Evolutionary conservation across 2,329 filamentous ascomycete species (phyloP).

Genomic region (Scytalidium sp.): DNA sequence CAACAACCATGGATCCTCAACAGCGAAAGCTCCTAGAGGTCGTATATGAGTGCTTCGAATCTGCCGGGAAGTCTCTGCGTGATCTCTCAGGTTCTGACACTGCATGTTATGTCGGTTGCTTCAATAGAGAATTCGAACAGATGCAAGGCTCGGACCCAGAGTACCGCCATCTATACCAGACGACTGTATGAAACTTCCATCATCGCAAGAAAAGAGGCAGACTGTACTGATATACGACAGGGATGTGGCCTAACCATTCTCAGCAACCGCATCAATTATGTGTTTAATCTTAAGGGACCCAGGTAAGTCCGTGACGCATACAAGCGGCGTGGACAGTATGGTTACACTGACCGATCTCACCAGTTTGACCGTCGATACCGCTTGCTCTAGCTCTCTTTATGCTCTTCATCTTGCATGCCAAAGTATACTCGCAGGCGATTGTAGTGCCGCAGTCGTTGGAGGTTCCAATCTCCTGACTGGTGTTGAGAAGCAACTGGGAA

Average conservation of each 20-base stretch:
- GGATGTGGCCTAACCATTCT: slow-evolving; percentile 8
- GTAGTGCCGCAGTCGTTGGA: slow-evolving; percentile 22
- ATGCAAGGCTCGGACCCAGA: slow-evolving; percentile 14
- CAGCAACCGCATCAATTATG: slow-evolving; percentile 29
- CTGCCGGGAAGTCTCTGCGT: slow-evolving; percentile 18
- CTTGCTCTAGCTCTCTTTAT: slow-evolving; percentile 55
- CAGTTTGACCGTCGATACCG: slow-evolving; percentile 34
- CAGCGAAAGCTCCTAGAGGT: slow-evolving; percentile 23
- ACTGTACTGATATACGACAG: not conserved
- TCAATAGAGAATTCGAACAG: slow-evolving; percentile 13
- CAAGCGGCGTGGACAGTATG: not conserved
- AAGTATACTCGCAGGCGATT: slow-evolving; percentile 42
- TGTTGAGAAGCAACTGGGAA: slow-evolving; percentile 13
- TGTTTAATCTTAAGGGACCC: slow-evolving; percentile 31
- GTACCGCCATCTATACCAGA: slow-evolving; percentile 24
- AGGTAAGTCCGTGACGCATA: not conserved
- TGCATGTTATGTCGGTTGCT: slow-evolving; percentile 18
- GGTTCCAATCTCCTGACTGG: slow-evolving; percentile 14
- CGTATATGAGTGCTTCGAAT: slow-evolving; percentile 23
- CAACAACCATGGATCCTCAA: slow-evolving; percentile 20
- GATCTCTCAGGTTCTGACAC: slow-evolving; percentile 17
- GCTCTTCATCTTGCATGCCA: slow-evolving; percentile 51
- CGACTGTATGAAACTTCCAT: slow-evolving; percentile 2
- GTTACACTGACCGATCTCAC: slow-evolving; percentile 31
- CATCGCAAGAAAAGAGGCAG: not conserved